Evolutionary conservation across 306 rosid genomes (phyloP), one percentile per base, ranked within the genome.

Genomic region (Sicyos baderoa): DNA sequence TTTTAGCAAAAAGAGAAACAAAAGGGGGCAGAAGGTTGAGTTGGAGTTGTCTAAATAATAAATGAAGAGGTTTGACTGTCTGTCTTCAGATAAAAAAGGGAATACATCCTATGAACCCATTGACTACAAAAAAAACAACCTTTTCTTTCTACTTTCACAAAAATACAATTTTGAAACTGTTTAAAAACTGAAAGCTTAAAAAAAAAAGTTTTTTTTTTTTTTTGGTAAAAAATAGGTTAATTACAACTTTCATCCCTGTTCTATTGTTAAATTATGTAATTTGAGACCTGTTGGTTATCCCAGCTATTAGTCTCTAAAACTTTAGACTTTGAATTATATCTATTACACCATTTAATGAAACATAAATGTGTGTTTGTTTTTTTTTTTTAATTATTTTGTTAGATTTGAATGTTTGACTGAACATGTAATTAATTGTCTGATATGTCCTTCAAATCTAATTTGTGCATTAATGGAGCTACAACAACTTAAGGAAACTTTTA

Each of bases 41-140:
- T 40, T 62, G 68, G 68, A 62, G 69, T 42, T 63, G 69, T 63
- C 69, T 42, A 63, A 63, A 42, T 63, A 40, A 63, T 63, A 40
- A 63, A 63, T 63, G 69, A 63, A 63, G 21, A 63, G 52, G 17
- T 37, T 63, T 42, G 69, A 63, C 69, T 63, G 51, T 42, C 69
- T 63, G 29, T 19, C 10, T 37, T 7, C 7, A 32, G 66, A 10
- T 37, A 61, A 37, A 40, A 61, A 61, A 8, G 68, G 68, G 9
- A 37, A 61, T 15, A 61, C 68, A 61, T 61, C 49, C 49, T 35
- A 15, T 17, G 49, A 56, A 58, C 10, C 10, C 52, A 18, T 63
- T 63, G 69, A 63, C 69, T 63, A 0, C 5, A 18, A 23, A 40
- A 37, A 37, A 57, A 61, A 9, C 5, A 37, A 15, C 10, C 25